Evolutionary conservation across 1,284 basidiomycete genomes (phyloP), one percentile per base, ranked within the genome.

Genomic region (Waitea zeae): DNA sequence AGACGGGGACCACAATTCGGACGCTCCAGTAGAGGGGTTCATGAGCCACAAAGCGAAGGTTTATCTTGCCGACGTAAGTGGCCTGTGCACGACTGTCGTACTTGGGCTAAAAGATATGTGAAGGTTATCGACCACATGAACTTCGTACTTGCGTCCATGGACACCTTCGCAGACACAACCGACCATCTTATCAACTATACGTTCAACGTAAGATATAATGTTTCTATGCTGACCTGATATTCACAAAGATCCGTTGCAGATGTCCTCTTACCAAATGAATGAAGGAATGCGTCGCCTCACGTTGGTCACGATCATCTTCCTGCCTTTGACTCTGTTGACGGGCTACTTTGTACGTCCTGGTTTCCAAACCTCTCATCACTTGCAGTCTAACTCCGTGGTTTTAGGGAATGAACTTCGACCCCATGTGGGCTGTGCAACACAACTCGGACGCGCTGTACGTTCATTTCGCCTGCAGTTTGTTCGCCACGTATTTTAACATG

Each of bases 91-190:
- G 17, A 33, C 31, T 12, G 9, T 17, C 5, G 18, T 12, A 34
- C 13, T 5, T 6, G 20, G 4, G 6, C 4, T 34, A 34, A 22
- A 22, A 18, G 7, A 22, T 17, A 46, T n/a, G n/a, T n/a, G n/a
- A n/a, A n/a, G n/a, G 71, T 78, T 3, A 62, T 67, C 39, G 75
- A 79, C 44, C 75, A 79, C 42, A 73, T 75, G 57, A 73, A 77
- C 38, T 75, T 73, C 42, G 68, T 74, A 27, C 48, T 78, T 30
- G 60, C 62, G 5, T 75, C 68, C 41, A 44, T 80, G 35, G 75
- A 79, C 42, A 76, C 73, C 68, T 76, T 76, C 44, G 61, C 70
- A 4, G 63, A 60, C 13, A 68, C 75, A 38, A 59, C 70, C 12
- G 74, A 79, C 45, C 79, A 80, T 45, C 49, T 80, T 44, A 76